Evolutionary conservation across 2,329 filamentous ascomycete species (phyloP), one percentile per base, ranked within the genome.

Genomic region (Didymella pomorum): DNA sequence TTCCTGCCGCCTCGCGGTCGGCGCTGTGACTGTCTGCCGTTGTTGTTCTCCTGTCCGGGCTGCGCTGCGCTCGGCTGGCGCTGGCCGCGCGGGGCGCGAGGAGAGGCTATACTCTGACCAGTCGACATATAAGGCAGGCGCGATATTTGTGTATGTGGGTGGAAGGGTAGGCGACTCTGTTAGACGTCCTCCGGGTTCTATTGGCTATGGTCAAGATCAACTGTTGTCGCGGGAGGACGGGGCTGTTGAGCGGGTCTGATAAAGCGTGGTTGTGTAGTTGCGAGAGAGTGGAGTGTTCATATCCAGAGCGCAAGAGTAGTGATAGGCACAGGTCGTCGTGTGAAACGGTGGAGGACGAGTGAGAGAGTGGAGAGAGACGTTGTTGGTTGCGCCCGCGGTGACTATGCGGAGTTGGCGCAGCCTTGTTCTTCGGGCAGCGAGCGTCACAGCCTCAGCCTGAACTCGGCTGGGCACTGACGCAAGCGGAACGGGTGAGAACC

Each of bases 1-100:
- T 67, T 63, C 64, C 77, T 76, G 57, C 76, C 75, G 51, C 68
- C 70, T 43, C 66, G 63, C 14, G 68, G 68, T 21, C 74, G 71
- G 41, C 73, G 67, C 54, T 72, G 71, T 25, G 67, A 62, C 48
- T 69, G 64, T 61, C 65, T 64, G 50, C 69, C 71, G 58, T 63
- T 71, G 59, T 57, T 63, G 49, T 51, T 63, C 51, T 55, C 49
- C 20, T 72, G 67, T 45, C 63, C 60, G 44, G 67, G 62, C 56
- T 70, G 69, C 23, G 62, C 60, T 59, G 71, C 68, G 63, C 70
- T 72, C 68, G 71, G 72, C 47, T 68, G 63, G 56, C 67, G 63
- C 51, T 71, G 71, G 33, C 65, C 66, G 61, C 74, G 67, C 52
- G 74, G 64, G 49, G 69, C 63, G 56, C 71, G 75, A 54, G 74